Conservation (phyloP, 108 stramenopile species). For the Stephanodiscus minutulus region DNA sequence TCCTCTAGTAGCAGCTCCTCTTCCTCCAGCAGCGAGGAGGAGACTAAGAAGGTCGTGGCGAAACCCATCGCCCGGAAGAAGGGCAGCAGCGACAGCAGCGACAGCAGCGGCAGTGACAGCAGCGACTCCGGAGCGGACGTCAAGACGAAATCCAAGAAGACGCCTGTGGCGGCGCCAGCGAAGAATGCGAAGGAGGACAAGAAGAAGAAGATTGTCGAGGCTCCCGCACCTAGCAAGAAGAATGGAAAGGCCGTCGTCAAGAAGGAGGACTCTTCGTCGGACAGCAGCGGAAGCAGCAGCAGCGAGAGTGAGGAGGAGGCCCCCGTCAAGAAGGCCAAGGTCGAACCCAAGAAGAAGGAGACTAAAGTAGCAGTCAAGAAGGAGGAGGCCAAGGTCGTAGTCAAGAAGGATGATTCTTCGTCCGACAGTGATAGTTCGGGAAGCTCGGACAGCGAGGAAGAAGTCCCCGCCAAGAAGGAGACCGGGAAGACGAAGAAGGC, state of each 20-base stretch:
- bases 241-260: not conserved
- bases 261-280: not conserved
- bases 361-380: not conserved
- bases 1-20: slow-evolving; percentile 2
- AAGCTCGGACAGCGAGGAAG: slow-evolving; percentile 6
- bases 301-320: slow-evolving; percentile 5
- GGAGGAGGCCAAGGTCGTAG: not conserved
- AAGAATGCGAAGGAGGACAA: not conserved
- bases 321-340: not conserved
- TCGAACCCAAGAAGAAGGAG: not conserved
- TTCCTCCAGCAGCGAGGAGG: slow-evolving; percentile 4
- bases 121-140: not conserved
- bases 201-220: not conserved
- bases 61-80: slow-evolving; percentile 11
- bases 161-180: not conserved
- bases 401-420: slow-evolving; percentile 1
- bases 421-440: slow-evolving; percentile 6
- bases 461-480: not conserved
- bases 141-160: not conserved
- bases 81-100: not conserved
- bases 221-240: not conserved
- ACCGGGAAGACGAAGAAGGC: not conserved
- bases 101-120: not conserved
- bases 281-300: not conserved
- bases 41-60: slow-evolving; percentile 2